Conservation (phyloP, 2,329 filamentous ascomycete species). For the Lasiodiplodia citricola region DNA sequence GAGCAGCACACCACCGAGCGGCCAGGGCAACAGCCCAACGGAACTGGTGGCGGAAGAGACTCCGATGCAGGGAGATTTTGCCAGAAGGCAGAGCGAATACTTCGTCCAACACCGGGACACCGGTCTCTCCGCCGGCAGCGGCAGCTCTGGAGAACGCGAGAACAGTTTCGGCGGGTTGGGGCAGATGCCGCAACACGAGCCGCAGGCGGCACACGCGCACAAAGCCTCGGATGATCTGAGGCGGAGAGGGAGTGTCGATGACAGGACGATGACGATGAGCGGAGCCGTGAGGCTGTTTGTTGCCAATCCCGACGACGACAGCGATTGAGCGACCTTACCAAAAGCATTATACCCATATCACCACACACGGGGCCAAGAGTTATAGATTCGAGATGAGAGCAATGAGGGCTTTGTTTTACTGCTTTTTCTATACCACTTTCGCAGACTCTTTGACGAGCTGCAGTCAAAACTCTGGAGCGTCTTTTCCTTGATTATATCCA, state of each 20-base stretch:
- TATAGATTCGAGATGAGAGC: conserved; percentile 22
- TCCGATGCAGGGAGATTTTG: conserved; percentile 46
- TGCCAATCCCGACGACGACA: conserved; percentile 75
- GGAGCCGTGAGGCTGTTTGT: conserved; percentile 76
- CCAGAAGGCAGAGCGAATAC: conserved; percentile 42
- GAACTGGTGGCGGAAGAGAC: conserved; percentile 53
- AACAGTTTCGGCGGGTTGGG: conserved; percentile 61
- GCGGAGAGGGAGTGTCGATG: conserved; percentile 81
- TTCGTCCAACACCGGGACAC: conserved; percentile 48
- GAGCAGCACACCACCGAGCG: conserved; percentile 59
- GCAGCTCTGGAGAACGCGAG: conserved; percentile 52
- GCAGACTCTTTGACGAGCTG: conserved; percentile 15
- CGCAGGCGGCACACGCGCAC: conserved; percentile 48
- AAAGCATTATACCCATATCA: conserved; percentile 25
- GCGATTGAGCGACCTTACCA: conserved; percentile 43
- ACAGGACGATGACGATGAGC: conserved; percentile 75
- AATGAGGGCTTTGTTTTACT: conserved; percentile 16
- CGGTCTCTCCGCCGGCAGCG: conserved; percentile 50
- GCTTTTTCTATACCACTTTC: conserved; percentile 19
- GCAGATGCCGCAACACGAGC: conserved; percentile 52
- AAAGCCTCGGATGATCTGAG: conserved; percentile 69
- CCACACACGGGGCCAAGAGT: conserved; percentile 20
- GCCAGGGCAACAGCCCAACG: conserved; percentile 47
- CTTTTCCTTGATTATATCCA: conserved; percentile 16
- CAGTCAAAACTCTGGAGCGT: conserved; percentile 20